These are phyloP conservation scores for Ambrosia trifida DNA, from an alignment of 129 eudicot genomes.

Conservation along the genomic window DNA sequence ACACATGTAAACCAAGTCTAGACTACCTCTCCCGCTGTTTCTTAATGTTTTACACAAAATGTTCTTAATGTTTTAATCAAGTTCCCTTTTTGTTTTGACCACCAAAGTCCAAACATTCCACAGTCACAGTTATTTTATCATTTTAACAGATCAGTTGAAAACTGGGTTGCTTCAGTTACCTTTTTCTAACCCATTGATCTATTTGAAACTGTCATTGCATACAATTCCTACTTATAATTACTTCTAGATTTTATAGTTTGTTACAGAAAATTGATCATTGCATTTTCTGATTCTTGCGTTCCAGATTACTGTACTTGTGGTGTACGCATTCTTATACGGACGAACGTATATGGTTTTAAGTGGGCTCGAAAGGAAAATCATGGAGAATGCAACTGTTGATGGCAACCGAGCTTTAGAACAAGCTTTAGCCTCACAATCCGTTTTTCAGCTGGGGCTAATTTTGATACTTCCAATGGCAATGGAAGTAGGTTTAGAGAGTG, in stretches of 20 bases:
- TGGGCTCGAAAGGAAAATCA: slow-evolving; percentile 68
- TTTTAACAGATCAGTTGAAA: neutral
- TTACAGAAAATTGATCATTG: neutral
- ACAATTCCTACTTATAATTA: neutral
- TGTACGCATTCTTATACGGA: slow-evolving; percentile 72
- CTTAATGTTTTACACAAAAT: neutral
- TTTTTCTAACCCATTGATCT: neutral
- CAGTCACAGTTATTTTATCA: slow-evolving; percentile 1
- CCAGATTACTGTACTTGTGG: slow-evolving; percentile 86
- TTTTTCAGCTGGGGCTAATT: slow-evolving; percentile 75
- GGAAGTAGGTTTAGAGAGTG: slow-evolving; percentile 91
- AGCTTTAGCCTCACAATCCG: slow-evolving; percentile 79
- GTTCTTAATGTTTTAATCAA: neutral
- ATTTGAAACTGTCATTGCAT: slow-evolving; percentile 11
- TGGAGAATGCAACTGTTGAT: slow-evolving; percentile 45
- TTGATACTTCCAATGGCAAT: slow-evolving; percentile 89
- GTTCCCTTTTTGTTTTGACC: too few species aligned
- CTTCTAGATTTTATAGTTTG: slow-evolving; percentile 12
- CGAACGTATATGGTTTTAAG: slow-evolving; percentile 82
- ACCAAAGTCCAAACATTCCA: neutral
- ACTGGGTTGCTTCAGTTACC: slow-evolving; percentile 2
- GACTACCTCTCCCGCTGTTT: neutral
- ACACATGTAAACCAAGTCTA: slow-evolving; percentile 1
- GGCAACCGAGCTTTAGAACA: slow-evolving; percentile 53
- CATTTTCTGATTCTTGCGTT: slow-evolving; percentile 28